Percentiles rank a stretch among this genome's conserved stretches.
Evolutionary conservation across 306 rosid species (phyloP).

Genomic region (Cucurbita ficifolia): DNA sequence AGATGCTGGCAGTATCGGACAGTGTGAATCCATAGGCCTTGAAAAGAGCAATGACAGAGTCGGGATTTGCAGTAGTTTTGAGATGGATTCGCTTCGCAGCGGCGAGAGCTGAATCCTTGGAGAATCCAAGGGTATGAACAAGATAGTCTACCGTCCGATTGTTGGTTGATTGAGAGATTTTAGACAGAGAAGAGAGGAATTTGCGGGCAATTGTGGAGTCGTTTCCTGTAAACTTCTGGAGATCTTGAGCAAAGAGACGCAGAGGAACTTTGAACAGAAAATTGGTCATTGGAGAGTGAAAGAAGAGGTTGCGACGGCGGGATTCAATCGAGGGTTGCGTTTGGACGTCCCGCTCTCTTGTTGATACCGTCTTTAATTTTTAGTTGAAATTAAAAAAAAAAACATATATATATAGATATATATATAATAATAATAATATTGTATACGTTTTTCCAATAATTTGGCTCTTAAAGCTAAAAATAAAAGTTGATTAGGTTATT

Average conservation of each 20-base stretch:
- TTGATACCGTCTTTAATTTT: too few species aligned
- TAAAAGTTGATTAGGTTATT: too few species aligned
- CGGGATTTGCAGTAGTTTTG: background rate
- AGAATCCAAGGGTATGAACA: background rate
- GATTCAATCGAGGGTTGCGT: background rate
- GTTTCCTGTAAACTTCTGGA: background rate
- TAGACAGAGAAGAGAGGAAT: background rate
- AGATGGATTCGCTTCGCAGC: background rate
- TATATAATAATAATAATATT: too few species aligned
- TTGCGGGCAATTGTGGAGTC: background rate
- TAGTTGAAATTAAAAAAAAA: too few species aligned
- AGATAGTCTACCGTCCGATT: background rate
- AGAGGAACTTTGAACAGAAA: background rate
- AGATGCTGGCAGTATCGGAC: background rate
- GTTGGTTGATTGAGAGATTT: background rate
- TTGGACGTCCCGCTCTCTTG: background rate
- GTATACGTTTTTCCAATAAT: too few species aligned
- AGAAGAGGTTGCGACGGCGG: background rate
- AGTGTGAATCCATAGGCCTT: conserved; percentile 11
- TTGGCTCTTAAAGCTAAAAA: too few species aligned
- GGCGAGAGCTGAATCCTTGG: background rate
- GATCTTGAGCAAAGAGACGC: background rate
- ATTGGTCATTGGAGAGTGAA: background rate
- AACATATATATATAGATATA: too few species aligned
- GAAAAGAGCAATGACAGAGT: conserved; percentile 5